Base-by-base conservation (phyloP, 352 stramenopile genomes). In the Phytophthora pini region DNA sequence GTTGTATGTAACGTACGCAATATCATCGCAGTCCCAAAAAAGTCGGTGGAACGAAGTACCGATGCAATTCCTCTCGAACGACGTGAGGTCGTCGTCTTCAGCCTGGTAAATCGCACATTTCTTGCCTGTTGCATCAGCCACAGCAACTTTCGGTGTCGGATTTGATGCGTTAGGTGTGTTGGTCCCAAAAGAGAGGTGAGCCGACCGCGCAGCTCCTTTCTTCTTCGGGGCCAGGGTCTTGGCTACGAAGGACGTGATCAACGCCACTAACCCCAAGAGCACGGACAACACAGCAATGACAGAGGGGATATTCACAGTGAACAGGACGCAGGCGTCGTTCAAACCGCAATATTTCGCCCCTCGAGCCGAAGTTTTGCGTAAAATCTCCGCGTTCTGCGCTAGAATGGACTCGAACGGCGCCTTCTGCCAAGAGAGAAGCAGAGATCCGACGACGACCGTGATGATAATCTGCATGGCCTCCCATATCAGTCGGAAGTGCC, bases 321-420 rank as follows among this genome's bases (percentile, higher is more conserved):
- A 72, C 1, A 72, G 31, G 12, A 72, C 27, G 34, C 64, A 72
- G 11, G 65, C 55, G n/a, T 72, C 65, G 13, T 61, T 72, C 15
- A 68, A 39, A 24, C 52, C 47, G 17, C 65, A 72, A 27, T 63
- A 54, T 24, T 60, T 56, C 8, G 57, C 57, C 10, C 65, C 65
- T n/a, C 46, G 38, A 40, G 46, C 11, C 5, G 58, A 51, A 2
- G 57, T 60, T 39, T 68, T 68, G 22, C 56, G 57, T 32, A 68
- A 56, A 6, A 72, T 46, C 24, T 62, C 46, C 5, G 56, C 64
- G 29, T 72, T 72, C 7, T 54, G 26, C 4, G 55, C 22, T 8
- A 64, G n/a, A 27, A 72, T 68, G 22, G 31, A 47, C 2, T 49
- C 34, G 26, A 72, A 46, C 4, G 57, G 56, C 4, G 32, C 61